Base-by-base conservation (phyloP, 257 asterid species). In the Solanum habrochaites region DNA sequence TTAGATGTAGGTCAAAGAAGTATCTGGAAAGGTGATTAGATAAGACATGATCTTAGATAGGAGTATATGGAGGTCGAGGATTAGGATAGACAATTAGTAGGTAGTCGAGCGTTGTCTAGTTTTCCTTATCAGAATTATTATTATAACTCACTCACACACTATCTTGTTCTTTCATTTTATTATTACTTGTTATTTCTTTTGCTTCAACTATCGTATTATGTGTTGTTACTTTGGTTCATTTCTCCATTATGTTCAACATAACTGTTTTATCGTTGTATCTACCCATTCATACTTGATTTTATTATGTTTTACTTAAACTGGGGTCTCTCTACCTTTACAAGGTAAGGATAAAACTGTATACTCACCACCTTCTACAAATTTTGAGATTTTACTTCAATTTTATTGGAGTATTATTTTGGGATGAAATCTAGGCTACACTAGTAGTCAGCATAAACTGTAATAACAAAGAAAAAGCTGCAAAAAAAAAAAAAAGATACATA, bases 341-440 rank as follows among this genome's bases (percentile, higher is more conserved):
- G 2, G 0, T 58, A 58, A 58, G 25, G 12, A 21, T 58, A 58
- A 58, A 12, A 58, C 0, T 8, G 12, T 58, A 12, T 8, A 58
- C 1, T 4, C 1, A n/a, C 4, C 16, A n/a, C 32, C 70, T 31
- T 62, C 8, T 2, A 3, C 1, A 0, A 11, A n/a, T n/a, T 1
- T 1, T 0, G 8, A 2, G 3, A 11, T 25, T 11, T 11, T 0
- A 64, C 1, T 64, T 13, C 8, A 11, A 64, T 64, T 32, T n/a
- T 62, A 62, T 62, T 62, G 70, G n/a, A 35, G 52, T 12, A 45
- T 56, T 56, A 56, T n/a, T 56, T 56, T 20, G 1, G n/a, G 40
- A 5, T 43, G 83, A 43, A 45, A 15, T 35, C 27, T 78, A 78
- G 16, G 39, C 83, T 78, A 45, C 40, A 15, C 15, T 8, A 78